Evolutionary conservation across 2,329 filamentous ascomycete genomes (phyloP).

Genomic region (Cercospora citrullina): DNA sequence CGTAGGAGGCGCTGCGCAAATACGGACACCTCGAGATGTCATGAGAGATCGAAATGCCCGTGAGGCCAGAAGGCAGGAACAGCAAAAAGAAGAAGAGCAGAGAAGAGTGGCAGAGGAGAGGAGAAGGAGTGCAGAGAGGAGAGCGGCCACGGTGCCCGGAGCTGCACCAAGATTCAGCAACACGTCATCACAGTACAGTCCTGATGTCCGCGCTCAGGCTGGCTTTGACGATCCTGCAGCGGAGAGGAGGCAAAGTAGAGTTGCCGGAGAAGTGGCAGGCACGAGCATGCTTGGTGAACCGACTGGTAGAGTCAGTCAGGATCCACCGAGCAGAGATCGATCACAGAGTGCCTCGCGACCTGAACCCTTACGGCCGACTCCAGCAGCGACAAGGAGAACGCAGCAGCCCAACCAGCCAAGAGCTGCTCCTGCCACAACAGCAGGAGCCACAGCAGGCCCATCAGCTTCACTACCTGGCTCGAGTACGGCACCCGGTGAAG

Average conservation of each 20-base stretch:
- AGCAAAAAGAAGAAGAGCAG: constrained; percentile 52
- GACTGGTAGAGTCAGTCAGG: constrained; percentile 33
- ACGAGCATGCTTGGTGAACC: constrained; percentile 38
- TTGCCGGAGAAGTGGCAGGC: constrained; percentile 35
- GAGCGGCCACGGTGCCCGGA: constrained; percentile 46
- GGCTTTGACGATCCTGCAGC: constrained; percentile 29
- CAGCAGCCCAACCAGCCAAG: constrained; percentile 28
- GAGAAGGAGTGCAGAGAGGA: constrained; percentile 59
- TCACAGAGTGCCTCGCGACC: constrained; percentile 27
- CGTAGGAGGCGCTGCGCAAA: constrained; percentile 54
- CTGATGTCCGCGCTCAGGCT: constrained; percentile 30
- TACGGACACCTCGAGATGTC: constrained; percentile 83
- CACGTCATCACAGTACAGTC: constrained; percentile 34
- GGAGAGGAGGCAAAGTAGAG: constrained; percentile 27
- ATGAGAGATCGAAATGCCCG: constrained; percentile 83
- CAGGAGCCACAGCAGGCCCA: constrained; percentile 20
- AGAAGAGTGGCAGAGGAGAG: constrained; percentile 58
- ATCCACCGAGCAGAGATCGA: constrained; percentile 25
- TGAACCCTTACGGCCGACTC: constrained; percentile 27
- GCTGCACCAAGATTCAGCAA: constrained; percentile 30
- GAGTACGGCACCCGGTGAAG: constrained; percentile 23
- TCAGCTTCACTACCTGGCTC: constrained; percentile 23
- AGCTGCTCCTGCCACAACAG: constrained; percentile 25
- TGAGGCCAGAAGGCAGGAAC: constrained; percentile 67
- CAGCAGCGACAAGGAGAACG: constrained; percentile 29